Base-by-base conservation (phyloP, 331 rosid species). In the Ulmus americana region DNA sequence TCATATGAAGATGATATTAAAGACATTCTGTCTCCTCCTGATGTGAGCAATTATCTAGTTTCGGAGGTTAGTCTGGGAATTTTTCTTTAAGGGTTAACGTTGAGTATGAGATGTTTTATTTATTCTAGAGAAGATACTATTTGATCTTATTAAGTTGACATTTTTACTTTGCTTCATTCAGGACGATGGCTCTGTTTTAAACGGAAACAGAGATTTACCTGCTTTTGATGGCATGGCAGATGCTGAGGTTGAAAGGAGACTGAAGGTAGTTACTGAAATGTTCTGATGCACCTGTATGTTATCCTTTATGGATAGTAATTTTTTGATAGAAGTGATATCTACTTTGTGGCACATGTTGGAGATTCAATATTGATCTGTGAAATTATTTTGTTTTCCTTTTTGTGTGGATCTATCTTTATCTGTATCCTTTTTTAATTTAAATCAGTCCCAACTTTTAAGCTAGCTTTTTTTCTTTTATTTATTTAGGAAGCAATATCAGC, bases 1-100 rank as follows among this genome's bases (percentile, higher is more conserved):
- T 82, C 87, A 11, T 85, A 87, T 44, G 99, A 90, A 81, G 95
- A 94, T 78, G 91, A 81, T 81, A 73, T 74, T 38, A 78, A 76
- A 74, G 90, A 87, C 76, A 70, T 90, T 61, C 84, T 90, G 28
- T 72, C 72, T 71, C 74, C 95, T 42, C 99, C 99, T 59, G 99
- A 94, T 68, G 99, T 90, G 79, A 90, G 99, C 91, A 87, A 71
- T 78, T 90, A 77, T 76, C 81, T 94, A 39, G 97, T 77, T 71
- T 82, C 95, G 55, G 99, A 94, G 97, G 99, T 94, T 79, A 73
- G 95, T 84, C 11, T 7, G 61, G 55, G 44, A 13, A 49, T 57
- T 64, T 11, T 45, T 46, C 20, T 39, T 61, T 40, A 49, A 6
- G n/a, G 40, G 20, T 43, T 54, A 18, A 43, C 39, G 10, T 39